These are phyloP conservation scores for Terfezia boudieri DNA, from an alignment of 495 filamentous ascomycete genomes.

Conservation along the genomic window DNA sequence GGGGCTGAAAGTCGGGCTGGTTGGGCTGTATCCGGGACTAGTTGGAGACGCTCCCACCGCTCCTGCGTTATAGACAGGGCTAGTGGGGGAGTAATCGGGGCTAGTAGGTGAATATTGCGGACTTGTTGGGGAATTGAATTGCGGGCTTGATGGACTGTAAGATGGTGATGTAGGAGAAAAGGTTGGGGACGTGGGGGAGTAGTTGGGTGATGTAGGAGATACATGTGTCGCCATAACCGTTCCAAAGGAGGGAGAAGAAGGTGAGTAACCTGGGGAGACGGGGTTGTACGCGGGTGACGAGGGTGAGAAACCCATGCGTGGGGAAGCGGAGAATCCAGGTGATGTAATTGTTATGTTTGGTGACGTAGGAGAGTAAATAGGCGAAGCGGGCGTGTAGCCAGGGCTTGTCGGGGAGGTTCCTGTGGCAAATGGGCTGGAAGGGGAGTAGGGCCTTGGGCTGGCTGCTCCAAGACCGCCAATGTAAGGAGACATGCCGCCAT, in stretches of 20 bases:
- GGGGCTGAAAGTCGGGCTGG: constrained; percentile 53
- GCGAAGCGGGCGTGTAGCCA: constrained; percentile 53
- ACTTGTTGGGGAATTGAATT: constrained; percentile 41
- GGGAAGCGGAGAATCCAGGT: constrained; percentile 42
- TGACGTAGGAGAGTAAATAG: constrained; percentile 39
- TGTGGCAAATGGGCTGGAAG: constrained; percentile 54
- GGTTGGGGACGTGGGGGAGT: constrained; percentile 34
- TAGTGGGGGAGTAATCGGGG: constrained; percentile 29
- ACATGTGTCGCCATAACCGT: constrained; percentile 20
- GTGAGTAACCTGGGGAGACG: constrained; percentile 64
- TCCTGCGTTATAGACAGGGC: constrained; percentile 12
- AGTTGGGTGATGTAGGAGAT: constrained; percentile 24
- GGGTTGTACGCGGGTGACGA: constrained; percentile 58
- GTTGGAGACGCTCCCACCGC: constrained; percentile 19
- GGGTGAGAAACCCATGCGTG: constrained; percentile 37
- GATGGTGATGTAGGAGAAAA: constrained; percentile 39
- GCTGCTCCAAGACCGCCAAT: constrained; percentile 21
- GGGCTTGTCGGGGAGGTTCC: constrained; percentile 54
- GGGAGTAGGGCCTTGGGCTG: constrained; percentile 46
- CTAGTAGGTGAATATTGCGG: constrained; percentile 49
- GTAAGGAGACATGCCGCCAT: constrained; percentile 21
- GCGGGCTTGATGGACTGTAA: constrained; percentile 45
- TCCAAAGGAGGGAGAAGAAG: constrained; percentile 34
- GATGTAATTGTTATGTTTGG: constrained; percentile 37
- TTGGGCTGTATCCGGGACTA: constrained; percentile 33